Evolutionary conservation across 495 filamentous ascomycete species (phyloP).

Genomic region (Tuber borchii): DNA sequence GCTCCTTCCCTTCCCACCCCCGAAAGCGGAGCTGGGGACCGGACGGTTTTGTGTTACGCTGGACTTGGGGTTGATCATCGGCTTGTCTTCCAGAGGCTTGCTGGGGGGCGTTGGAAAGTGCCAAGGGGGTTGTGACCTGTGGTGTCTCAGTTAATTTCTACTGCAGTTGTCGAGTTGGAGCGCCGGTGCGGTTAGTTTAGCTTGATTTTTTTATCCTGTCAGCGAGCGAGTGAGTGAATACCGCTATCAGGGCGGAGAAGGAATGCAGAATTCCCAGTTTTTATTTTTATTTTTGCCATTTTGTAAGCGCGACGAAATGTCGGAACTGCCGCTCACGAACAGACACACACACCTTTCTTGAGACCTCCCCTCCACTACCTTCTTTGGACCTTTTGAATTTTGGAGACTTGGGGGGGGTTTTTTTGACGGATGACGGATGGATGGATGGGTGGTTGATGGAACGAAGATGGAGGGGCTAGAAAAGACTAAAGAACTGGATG

Average conservation of each 20-base stretch:
- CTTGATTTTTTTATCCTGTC: background rate
- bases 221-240: background rate
- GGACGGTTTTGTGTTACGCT: background rate
- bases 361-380: background rate
- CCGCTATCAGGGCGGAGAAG: background rate
- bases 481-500: background rate
- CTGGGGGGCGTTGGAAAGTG: background rate
- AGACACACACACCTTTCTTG: background rate
- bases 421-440: conserved; percentile 18
- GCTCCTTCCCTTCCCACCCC: background rate
- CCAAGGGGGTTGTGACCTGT: background rate
- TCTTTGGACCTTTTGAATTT: background rate
- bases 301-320: conserved; percentile 5
- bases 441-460: conserved; percentile 15
- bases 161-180: background rate
- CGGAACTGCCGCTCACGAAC: background rate
- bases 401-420: conserved; percentile 5
- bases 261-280: background rate
- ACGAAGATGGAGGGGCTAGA: conserved; percentile 2
- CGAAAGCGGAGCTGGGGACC: background rate
- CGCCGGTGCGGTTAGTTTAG: background rate
- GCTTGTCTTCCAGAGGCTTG: background rate
- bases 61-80: background rate
- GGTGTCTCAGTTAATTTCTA: background rate
- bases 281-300: conserved; percentile 4